A percentile compares a stretch with the other conserved stretches of the same genome.
Evolutionary conservation across 1,284 basidiomycete genomes (phyloP).

Genomic region (Clitocybe nebularis): DNA sequence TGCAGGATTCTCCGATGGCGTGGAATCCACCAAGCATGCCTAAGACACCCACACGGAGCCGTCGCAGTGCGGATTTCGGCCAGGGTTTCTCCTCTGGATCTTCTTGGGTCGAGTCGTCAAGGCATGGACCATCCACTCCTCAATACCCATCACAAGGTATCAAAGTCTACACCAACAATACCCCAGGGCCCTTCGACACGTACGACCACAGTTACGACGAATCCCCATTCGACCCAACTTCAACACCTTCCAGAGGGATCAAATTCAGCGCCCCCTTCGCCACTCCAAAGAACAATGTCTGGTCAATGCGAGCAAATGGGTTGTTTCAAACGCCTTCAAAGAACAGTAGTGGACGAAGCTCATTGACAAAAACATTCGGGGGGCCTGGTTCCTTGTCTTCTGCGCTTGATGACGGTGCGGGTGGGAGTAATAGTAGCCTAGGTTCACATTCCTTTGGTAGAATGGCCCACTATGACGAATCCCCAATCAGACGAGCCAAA

Average conservation of each 20-base stretch:
- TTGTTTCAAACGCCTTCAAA: constrained; percentile 49
- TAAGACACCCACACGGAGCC: constrained; percentile 38
- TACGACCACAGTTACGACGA: constrained; percentile 41
- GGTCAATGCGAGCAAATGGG: constrained; percentile 36
- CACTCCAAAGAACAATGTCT: constrained; percentile 53
- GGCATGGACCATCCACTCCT: constrained; percentile 48
- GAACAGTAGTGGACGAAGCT: constrained; percentile 22
- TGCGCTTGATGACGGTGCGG: constrained; percentile 27
- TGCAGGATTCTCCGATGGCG: constrained; percentile 51
- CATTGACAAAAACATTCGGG: constrained; percentile 23
- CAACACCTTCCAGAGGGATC: constrained; percentile 69
- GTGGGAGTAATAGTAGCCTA: constrained; percentile 17
- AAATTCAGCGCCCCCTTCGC: constrained; percentile 50
- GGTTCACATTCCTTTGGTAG: constrained; percentile 19
- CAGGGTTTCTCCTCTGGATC: constrained; percentile 39
- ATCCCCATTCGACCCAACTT: constrained; percentile 64
- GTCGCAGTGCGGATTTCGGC: constrained; percentile 25
- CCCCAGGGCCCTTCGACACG: constrained; percentile 36
- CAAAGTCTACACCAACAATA: constrained; percentile 38
- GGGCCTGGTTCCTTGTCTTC: constrained; percentile 25
- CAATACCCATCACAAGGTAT: constrained; percentile 36
- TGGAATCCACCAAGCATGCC: constrained; percentile 34
- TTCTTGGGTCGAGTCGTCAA: constrained; percentile 43
- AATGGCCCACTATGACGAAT: constrained; percentile 28
- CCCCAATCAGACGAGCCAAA: constrained; percentile 28